Evolutionary conservation across 495 filamentous ascomycete genomes (phyloP), one percentile per base, ranked within the genome.

Genomic region (Emericellopsis terricola): DNA sequence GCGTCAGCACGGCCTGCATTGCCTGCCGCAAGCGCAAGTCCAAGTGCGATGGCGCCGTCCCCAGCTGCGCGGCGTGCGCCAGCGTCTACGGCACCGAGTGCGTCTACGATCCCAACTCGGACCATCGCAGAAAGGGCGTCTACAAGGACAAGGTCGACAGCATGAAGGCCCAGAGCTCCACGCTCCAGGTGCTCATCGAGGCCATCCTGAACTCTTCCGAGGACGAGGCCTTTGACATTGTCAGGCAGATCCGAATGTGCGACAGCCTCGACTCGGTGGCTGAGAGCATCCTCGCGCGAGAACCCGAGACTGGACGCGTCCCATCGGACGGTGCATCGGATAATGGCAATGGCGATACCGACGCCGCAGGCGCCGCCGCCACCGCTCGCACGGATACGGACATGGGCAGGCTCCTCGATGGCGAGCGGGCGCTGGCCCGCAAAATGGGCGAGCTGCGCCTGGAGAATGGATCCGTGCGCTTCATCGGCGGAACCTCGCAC

Each of bases 131-230:
- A 13, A 97, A 96, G 51, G 89, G 89, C 31, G 89, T 94, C 8
- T 94, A 94, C 52, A 86, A 84, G 53, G 83, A 93, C 53, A 85
- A 94, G 52, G 78, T 85, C 30, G 85, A 94, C 52, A 81, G 76
- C 43, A 67, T 87, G 46, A 81, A 87, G 47, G 87, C 85, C 14
- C 69, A 69, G 35, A 87, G 81, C 48, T 81, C 81, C 20, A 97
- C 89, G 9, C 60, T 96, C 17, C 80, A 94, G 48, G 87, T 85
- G 6, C 59, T 97, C 18, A 73, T 97, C 32, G 81, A 94, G 51
- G 91, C 89, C 16, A 80, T 97, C 36, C 60, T 97, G 19, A 94
- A 94, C 49, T 80, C 80, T 19, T 69, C 78, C 31, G 77, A 85
- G 42, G 81, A 91, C 10, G 80, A 86, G 34, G 85, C 84, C 0